phyloP scores from a whole-genome alignment of 2,329 filamentous ascomycete species.

The Lanzia echinophila region DNA sequence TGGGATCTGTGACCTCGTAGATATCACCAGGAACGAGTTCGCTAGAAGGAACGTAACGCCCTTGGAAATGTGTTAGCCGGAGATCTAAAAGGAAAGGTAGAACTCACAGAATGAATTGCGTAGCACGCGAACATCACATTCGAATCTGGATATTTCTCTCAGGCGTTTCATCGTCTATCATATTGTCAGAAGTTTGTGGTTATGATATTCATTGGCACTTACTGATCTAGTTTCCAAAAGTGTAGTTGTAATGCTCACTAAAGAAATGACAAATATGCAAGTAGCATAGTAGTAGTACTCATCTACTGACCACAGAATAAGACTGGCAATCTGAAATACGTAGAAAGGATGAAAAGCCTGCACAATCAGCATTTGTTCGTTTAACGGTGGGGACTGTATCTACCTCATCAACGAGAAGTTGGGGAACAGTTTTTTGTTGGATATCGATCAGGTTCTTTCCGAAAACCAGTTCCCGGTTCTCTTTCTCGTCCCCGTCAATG shows the following conservation, averaged over 20 bases:
- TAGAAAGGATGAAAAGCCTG: conserved; percentile 97
- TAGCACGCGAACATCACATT: conserved; percentile 90
- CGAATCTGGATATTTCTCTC: conserved; percentile 86
- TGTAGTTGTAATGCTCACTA: conserved; percentile 84
- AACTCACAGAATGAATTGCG: conserved; percentile 83
- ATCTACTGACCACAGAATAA: conserved; percentile 90
- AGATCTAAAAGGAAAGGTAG: not conserved
- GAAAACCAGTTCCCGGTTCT: conserved; percentile 77
- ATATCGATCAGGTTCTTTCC: conserved; percentile 89
- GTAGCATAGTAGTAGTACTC: conserved; percentile 96
- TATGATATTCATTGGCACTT: conserved; percentile 31
- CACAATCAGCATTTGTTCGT: conserved; percentile 39
- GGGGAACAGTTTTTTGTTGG: conserved; percentile 75
- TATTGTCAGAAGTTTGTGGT: conserved; percentile 2
- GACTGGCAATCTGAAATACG: conserved; percentile 92
- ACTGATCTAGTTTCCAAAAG: conserved; percentile 82
- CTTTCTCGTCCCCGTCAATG: conserved; percentile 83
- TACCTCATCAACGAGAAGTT: conserved; percentile 85
- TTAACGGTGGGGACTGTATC: not conserved
- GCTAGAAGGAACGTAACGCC: conserved; percentile 76
- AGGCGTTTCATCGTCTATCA: conserved; percentile 77
- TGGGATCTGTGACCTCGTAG: conserved; percentile 94
- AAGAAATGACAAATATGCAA: conserved; percentile 91
- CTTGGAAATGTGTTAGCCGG: conserved; percentile 34
- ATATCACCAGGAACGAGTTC: conserved; percentile 94